Evolutionary conservation across 305 asterid species (phyloP), one percentile per base, ranked within the genome.

Genomic region (Fraxinus baroniana): DNA sequence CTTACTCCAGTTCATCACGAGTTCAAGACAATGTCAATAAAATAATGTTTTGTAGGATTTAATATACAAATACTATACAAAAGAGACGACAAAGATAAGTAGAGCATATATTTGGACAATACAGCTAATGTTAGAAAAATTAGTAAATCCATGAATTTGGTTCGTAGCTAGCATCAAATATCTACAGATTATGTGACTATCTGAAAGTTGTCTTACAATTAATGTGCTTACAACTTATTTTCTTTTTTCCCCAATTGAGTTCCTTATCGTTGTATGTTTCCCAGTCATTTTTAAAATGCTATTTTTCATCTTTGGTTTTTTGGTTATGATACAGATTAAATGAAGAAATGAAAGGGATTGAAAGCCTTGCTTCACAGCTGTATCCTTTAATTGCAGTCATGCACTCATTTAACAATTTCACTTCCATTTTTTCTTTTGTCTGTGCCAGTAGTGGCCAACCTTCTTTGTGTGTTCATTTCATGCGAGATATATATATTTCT

Each of bases 261-360:
- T 75, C 46, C 12, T 10, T 55, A 32, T 60, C 70, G 30, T 60
- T 20, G 12, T 10, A 36, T 39, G 49, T 36, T 30, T 73, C 13
- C 10, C 2, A 1, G 13, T 5, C 15, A 30, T 30, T 71, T 41
- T 44, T 5, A 28, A 12, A 30, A 28, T 70, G 12, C 41, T 70
- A 26, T 72, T 71, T 35, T 30, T 83, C 73, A 44, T 52, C 39
- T 13, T 28, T 84, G 36, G 75, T 62, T 64, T 77, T 80, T 64
- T 76, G 78, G n/a, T 33, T 77, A 72, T 79, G 7, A 83, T 87
- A 92, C 98, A 96, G 98, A 88, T 86, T 96, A 79, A 96, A 94
- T 74, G 98, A 96, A 86, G 99, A 94, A 89, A 92, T 96, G 95
- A 94, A 91, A 84, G 98, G 94, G 78, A 79, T 94, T 87, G 98